A percentile compares a stretch with the other conserved stretches of the same genome.
Evolutionary conservation across 1,139 yeast species (phyloP).

Genomic region (Pichia inconspicua): DNA sequence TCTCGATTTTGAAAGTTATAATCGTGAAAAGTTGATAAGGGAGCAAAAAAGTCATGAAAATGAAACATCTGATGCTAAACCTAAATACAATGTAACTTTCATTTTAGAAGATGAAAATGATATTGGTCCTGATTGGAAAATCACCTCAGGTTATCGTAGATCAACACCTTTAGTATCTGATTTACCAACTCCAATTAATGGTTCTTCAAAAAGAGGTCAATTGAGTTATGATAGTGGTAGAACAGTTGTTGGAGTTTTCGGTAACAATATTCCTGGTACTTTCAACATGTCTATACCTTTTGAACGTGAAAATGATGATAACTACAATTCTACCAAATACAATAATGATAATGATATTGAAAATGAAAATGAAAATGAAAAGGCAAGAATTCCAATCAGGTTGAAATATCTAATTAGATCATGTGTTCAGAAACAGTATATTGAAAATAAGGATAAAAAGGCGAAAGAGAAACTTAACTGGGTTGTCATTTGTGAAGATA

Average conservation of each 20-base stretch:
- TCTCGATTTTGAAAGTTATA: constrained; percentile 20
- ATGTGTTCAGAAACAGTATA: constrained; percentile 39
- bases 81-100: constrained; percentile 22
- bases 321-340: neutral
- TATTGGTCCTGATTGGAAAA: constrained; percentile 43
- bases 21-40: constrained; percentile 7
- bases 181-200: constrained; percentile 31
- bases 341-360: too few relatives aligned
- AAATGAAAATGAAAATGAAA: too few relatives aligned
- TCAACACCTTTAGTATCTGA: constrained; percentile 40
- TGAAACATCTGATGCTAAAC: neutral
- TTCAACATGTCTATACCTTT: constrained; percentile 5
- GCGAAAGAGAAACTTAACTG: constrained; percentile 31
- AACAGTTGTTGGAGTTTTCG: constrained; percentile 18
- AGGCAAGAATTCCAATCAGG: constrained; percentile 43
- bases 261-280: constrained; percentile 16
- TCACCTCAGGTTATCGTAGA: constrained; percentile 37
- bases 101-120: constrained; percentile 31
- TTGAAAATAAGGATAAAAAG: constrained; percentile 27
- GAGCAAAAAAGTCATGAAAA: neutral
- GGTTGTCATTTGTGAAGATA: constrained; percentile 50
- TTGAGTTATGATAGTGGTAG: constrained; percentile 10
- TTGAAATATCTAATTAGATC: constrained; percentile 43
- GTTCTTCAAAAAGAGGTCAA: constrained; percentile 12
- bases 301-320: neutral